Conservation (phyloP, 2,329 filamentous ascomycete genomes). For the Hymenoscyphus salicellus region DNA sequence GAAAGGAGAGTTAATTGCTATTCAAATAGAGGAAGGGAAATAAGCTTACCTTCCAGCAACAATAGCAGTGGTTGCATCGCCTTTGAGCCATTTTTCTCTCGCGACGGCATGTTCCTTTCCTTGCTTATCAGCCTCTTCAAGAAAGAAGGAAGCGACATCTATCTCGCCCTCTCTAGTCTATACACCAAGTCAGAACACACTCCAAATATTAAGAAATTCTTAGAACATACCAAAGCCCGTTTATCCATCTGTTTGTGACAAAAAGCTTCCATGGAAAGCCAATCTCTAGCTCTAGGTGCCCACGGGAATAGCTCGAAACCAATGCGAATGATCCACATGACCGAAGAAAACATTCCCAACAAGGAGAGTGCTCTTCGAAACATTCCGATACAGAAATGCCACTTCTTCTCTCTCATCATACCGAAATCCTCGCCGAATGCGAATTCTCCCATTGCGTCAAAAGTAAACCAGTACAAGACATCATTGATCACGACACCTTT, state of each 20-base stretch:
- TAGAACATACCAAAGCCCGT: background rate
- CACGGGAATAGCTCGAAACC: constrained; percentile 1
- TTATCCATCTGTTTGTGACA: constrained; percentile 6
- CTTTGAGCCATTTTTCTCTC: background rate
- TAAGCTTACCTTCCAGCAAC: constrained; percentile 11
- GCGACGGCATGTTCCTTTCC: background rate
- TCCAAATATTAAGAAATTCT: background rate
- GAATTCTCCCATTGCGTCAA: constrained; percentile 49
- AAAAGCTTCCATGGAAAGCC: background rate
- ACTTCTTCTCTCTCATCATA: constrained; percentile 8
- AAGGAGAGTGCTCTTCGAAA: constrained; percentile 2
- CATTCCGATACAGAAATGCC: background rate
- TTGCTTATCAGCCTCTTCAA: background rate
- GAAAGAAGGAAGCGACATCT: background rate
- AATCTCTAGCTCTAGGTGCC: background rate
- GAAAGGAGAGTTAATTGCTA: background rate
- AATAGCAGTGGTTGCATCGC: background rate
- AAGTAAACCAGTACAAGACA: constrained; percentile 40
- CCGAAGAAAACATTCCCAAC: constrained; percentile 1
- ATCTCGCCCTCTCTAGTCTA: background rate
- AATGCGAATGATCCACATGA: constrained; percentile 2
- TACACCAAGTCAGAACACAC: background rate
- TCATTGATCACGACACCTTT: background rate
- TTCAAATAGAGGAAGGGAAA: background rate
- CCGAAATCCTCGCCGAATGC: constrained; percentile 36